Evolutionary conservation across 2,329 filamentous ascomycete genomes (phyloP), one percentile per base, ranked within the genome.

Genomic region (Colletotrichum falcatum): DNA sequence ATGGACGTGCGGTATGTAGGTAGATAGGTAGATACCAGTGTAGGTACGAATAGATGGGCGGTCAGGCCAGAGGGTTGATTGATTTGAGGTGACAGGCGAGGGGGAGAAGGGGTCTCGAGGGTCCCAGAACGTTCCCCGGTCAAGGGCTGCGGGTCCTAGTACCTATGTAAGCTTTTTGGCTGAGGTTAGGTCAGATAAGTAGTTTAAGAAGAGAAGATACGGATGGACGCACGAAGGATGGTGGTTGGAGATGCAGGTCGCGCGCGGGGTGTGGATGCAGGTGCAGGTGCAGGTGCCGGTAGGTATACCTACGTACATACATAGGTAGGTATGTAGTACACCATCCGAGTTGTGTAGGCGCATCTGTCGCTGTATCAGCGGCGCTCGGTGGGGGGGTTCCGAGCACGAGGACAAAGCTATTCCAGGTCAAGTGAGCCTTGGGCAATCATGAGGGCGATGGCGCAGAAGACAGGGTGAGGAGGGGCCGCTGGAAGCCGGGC

Each of bases 381-480:
- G 68, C 68, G 68, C 67, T 62, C 58, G 64, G 67, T 66, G 67
- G 53, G 65, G 67, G 53, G 65, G 58, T 28, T 46, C 68, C 62
- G 68, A 71, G 64, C 68, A 71, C 68, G 68, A 67, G 68, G 68
- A 71, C 68, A 71, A 67, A 68, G 65, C 68, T 54, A 53, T 37
- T 53, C 35, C 44, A 64, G 61, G 66, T 69, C 66, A 69, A 66
- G 66, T 69, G 61, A 65, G 66, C 61, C 66, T 65, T 23, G 35
- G n/a, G n/a, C n/a, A n/a, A n/a, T n/a, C n/a, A n/a, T n/a, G n/a
- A n/a, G n/a, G n/a, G n/a, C n/a, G n/a, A n/a, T n/a, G n/a, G n/a
- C n/a, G n/a, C n/a, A n/a, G n/a, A 26, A 12, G 44, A 18, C 33
- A 33, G 33, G 33, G 35, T 37, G 37, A 30, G 37, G 61, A n/a